Conservation (phyloP, 257 asterid species). For the Solanum appendiculatum region DNA sequence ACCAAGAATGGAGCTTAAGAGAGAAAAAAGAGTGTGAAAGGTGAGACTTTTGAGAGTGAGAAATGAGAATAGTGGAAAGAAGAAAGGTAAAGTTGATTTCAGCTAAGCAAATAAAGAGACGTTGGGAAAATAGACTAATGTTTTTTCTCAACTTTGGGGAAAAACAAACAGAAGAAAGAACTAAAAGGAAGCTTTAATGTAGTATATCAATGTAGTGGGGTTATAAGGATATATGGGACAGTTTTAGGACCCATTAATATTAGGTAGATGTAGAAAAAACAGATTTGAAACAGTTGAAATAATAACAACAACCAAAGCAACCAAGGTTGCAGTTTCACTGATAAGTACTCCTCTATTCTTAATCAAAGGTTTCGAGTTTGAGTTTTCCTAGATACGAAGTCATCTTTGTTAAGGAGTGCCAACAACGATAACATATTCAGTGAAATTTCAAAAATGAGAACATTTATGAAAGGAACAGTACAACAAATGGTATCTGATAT, state of each 20-base stretch:
- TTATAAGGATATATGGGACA: background rate
- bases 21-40: constrained; percentile 17
- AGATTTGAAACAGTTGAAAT: background rate
- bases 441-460: too few species aligned
- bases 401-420: too few species aligned
- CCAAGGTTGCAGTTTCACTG: too few species aligned
- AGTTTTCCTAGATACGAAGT: fast-evolving
- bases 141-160: background rate
- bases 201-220: background rate
- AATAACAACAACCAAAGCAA: too few species aligned
- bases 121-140: constrained; percentile 40
- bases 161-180: background rate
- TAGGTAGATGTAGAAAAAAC: background rate
- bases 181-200: background rate
- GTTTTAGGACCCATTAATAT: background rate
- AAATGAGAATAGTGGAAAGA: constrained; percentile 17
- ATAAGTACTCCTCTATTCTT: too few species aligned
- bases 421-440: too few species aligned
- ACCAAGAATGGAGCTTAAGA: background rate
- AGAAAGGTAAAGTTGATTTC: constrained; percentile 52
- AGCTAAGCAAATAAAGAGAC: constrained; percentile 20
- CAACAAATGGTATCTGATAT: too few species aligned
- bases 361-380: too few species aligned
- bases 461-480: too few species aligned
- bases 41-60: constrained; percentile 22